Conservation (phyloP, 2,329 filamentous ascomycete species). For the Trichophyton equinum region DNA sequence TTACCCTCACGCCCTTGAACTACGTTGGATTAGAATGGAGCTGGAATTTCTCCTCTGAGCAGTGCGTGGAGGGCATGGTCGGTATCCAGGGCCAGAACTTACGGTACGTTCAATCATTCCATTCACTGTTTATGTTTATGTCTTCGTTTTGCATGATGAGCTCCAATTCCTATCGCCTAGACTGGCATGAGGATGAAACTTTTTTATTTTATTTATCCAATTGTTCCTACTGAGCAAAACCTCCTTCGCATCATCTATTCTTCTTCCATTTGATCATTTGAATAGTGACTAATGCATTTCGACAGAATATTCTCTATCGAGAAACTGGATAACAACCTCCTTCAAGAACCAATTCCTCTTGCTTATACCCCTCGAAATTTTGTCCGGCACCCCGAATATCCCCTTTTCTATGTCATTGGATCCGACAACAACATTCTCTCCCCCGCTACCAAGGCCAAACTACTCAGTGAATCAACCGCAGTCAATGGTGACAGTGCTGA, state of each 20-base stretch:
- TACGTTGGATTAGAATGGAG: constrained; percentile 83
- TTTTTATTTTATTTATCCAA: constrained; percentile 47
- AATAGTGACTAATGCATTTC: neutral
- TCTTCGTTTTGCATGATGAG: constrained; percentile 47
- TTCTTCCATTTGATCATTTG: constrained; percentile 18
- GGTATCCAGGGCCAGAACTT: constrained; percentile 82
- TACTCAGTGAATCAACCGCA: constrained; percentile 58
- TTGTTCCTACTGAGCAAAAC: constrained; percentile 87
- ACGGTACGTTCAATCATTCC: constrained; percentile 46
- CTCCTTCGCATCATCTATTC: constrained; percentile 20
- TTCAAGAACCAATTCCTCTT: constrained; percentile 74
- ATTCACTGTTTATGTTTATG: neutral
- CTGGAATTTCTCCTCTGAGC: constrained; percentile 92
- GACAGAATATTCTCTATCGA: constrained; percentile 78
- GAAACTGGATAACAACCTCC: constrained; percentile 69
- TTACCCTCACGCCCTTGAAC: constrained; percentile 83
- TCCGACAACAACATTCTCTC: constrained; percentile 85
- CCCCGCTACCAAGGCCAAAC: constrained; percentile 58
- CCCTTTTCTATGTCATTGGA: constrained; percentile 88
- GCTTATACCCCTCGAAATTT: constrained; percentile 84
- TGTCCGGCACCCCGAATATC: constrained; percentile 72
- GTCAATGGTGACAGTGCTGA: constrained; percentile 60
- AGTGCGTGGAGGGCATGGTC: constrained; percentile 87
- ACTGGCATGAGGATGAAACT: constrained; percentile 35
- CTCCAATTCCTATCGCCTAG: constrained; percentile 26